Evolutionary conservation across 345 rosid genomes (phyloP).

Genomic region (Syzygium oleosum): DNA sequence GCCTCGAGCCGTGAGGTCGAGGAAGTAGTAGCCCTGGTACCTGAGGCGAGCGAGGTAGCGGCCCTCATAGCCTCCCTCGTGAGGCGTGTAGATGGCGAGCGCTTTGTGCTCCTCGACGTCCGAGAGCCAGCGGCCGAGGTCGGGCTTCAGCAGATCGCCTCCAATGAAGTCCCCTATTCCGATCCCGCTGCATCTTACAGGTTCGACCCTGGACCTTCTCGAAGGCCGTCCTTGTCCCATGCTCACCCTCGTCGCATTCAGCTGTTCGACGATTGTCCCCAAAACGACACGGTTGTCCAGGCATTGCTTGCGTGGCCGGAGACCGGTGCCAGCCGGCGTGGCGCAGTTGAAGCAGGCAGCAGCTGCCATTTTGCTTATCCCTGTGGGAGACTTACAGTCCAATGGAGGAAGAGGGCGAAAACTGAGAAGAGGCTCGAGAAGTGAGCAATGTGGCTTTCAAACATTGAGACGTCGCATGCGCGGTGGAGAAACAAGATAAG

Average conservation of each 20-base stretch:
- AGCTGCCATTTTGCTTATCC: conserved; percentile 21
- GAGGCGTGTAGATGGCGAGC: conserved; percentile 78
- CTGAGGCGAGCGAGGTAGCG: conserved; percentile 66
- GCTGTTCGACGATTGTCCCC: neutral
- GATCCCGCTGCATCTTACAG: conserved; percentile 10
- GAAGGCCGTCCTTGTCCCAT: neutral
- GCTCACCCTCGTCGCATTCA: neutral
- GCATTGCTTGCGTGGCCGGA: neutral
- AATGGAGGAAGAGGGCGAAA: neutral
- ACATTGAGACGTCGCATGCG: neutral
- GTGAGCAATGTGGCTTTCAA: neutral
- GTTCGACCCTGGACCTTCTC: neutral
- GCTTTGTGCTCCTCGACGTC: conserved; percentile 90
- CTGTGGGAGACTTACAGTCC: neutral
- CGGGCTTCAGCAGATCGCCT: conserved; percentile 65
- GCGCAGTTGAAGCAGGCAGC: conserved; percentile 27
- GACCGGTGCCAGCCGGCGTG: conserved; percentile 7
- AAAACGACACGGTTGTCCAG: neutral
- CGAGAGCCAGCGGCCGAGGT: conserved; percentile 66
- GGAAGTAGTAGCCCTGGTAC: conserved; percentile 79
- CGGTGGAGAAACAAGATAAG: conserved; percentile 34
- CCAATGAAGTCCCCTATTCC: conserved; percentile 72
- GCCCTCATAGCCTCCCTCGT: conserved; percentile 95
- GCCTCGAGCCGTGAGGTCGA: conserved; percentile 87
- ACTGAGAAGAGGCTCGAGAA: neutral